Evolutionary conservation across 805 yeast species (phyloP).

Genomic region (Starmerella etchellsii): DNA sequence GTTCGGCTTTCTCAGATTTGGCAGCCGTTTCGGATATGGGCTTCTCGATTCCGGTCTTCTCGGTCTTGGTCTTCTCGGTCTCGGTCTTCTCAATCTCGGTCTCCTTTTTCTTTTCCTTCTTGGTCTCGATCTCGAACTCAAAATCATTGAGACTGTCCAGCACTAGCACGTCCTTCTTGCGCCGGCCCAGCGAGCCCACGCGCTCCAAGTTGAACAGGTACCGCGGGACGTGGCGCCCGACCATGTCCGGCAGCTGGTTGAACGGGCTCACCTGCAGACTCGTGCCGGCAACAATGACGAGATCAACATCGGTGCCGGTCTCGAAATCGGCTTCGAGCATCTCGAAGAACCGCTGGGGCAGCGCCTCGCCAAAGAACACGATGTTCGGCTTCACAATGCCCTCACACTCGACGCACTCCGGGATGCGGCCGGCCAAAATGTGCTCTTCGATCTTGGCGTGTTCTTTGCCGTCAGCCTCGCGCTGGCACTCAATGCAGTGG

Average conservation of each 20-base stretch:
- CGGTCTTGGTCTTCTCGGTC: too few relatives aligned
- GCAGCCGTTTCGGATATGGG: too few relatives aligned
- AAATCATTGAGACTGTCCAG: constrained; percentile 50
- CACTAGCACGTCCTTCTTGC: constrained; percentile 49
- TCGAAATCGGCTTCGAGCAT: constrained; percentile 47
- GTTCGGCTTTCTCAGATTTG: not conserved
- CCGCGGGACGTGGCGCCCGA: constrained; percentile 37
- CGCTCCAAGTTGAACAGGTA: constrained; percentile 59
- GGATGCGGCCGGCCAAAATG: constrained; percentile 20
- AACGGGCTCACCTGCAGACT: constrained; percentile 84
- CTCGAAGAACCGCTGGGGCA: constrained; percentile 60
- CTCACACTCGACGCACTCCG: constrained; percentile 46
- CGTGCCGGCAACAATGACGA: constrained; percentile 86
- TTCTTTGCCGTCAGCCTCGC: constrained; percentile 33
- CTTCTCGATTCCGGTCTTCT: too few relatives aligned
- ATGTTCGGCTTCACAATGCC: constrained; percentile 88
- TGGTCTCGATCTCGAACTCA: not conserved
- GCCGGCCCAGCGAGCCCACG: constrained; percentile 54
- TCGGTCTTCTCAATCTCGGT: not conserved
- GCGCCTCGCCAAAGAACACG: constrained; percentile 83
- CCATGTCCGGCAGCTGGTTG: constrained; percentile 66
- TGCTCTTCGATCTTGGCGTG: constrained; percentile 17
- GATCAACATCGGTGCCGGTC: constrained; percentile 28
- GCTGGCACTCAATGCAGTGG: constrained; percentile 67
- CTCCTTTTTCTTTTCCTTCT: not conserved